These are phyloP conservation scores for Boletus rufocinnamomeus DNA, from an alignment of 768 basidiomycete species.

Conservation along the genomic window DNA sequence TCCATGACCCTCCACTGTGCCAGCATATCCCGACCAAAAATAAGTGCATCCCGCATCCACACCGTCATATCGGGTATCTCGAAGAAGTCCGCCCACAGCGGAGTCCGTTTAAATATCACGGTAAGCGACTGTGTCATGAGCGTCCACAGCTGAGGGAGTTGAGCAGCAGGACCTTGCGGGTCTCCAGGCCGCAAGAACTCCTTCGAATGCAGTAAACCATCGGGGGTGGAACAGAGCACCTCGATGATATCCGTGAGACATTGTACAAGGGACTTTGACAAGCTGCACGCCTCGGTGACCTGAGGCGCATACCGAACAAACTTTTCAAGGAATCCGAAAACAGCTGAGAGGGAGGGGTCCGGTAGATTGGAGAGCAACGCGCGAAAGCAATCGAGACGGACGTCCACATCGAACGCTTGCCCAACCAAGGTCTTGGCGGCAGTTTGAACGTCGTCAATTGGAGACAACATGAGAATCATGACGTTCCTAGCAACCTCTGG, in stretches of 20 bases:
- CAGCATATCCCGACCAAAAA: conserved; percentile 86
- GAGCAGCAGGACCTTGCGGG: conserved; percentile 47
- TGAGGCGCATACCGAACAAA: conserved; percentile 63
- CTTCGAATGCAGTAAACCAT: conserved; percentile 65
- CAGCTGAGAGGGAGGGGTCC: conserved; percentile 64
- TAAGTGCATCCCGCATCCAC: conserved; percentile 99
- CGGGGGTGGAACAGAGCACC: conserved; percentile 71
- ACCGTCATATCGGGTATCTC: conserved; percentile 83
- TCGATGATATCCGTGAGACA: conserved; percentile 94
- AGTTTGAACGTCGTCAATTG: conserved; percentile 69
- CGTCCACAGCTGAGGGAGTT: conserved; percentile 75
- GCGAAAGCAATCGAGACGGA: conserved; percentile 84
- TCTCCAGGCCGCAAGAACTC: conserved; percentile 51
- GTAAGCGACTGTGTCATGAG: conserved; percentile 78
- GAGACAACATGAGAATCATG: conserved; percentile 77
- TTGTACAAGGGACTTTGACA: conserved; percentile 89
- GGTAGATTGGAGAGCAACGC: conserved; percentile 71
- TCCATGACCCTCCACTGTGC: conserved; percentile 82
- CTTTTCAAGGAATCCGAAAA: conserved; percentile 63
- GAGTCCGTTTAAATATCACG: conserved; percentile 83
- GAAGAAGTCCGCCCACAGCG: conserved; percentile 78
- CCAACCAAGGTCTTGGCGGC: conserved; percentile 81
- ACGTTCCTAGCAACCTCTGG: conserved; percentile 60
- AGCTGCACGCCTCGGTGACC: conserved; percentile 82
- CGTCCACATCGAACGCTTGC: conserved; percentile 87